Conservation (phyloP, 495 filamentous ascomycete genomes). For the Talaromyces liani region DNA sequence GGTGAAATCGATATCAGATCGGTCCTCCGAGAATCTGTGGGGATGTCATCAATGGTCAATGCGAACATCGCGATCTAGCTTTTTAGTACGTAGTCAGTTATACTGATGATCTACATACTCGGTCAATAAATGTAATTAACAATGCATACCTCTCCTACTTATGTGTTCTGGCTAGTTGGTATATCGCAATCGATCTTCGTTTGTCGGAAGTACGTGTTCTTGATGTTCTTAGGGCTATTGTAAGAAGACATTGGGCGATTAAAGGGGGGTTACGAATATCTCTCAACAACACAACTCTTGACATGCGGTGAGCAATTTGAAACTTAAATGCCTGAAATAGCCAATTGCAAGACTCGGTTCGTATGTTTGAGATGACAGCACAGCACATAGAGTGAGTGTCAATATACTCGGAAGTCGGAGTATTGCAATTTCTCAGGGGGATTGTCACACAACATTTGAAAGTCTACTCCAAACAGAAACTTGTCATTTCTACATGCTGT, state of each 20-base stretch:
- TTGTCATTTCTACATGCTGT: neutral
- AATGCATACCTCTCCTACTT: neutral
- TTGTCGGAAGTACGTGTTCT: neutral
- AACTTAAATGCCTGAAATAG: neutral
- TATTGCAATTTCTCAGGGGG: neutral
- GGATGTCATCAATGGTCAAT: neutral
- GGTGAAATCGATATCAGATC: neutral
- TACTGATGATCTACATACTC: neutral
- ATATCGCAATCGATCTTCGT: neutral
- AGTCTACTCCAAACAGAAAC: neutral
- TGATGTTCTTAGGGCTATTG: neutral
- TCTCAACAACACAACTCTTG: no score
- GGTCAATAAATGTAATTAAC: neutral
- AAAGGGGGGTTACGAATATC: no score
- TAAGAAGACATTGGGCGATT: no score
- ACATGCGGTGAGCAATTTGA: neutral
- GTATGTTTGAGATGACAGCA: neutral
- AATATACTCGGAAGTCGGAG: neutral
- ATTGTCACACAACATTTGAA: neutral
- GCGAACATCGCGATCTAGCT: neutral
- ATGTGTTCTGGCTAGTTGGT: neutral
- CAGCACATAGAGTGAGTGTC: neutral
- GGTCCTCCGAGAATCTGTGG: neutral
- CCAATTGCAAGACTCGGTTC: neutral
- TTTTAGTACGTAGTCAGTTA: neutral